These are phyloP conservation scores for Gastrolobium bilobum DNA, from an alignment of 306 rosid genomes.

Conservation along the genomic window DNA sequence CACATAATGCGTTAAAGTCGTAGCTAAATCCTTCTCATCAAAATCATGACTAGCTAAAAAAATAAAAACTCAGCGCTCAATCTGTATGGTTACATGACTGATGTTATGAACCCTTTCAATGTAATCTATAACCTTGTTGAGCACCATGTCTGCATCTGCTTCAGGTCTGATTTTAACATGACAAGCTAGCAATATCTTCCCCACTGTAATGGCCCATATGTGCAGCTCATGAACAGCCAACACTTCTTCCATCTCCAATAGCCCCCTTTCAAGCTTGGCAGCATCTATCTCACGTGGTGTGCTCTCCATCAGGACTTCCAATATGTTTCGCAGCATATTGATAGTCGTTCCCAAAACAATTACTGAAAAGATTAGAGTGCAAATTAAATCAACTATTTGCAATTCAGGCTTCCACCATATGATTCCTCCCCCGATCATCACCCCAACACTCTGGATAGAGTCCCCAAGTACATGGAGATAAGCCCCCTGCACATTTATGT, in stretches of 20 bases:
- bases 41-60: conserved; percentile 28
- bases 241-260: conserved; percentile 78
- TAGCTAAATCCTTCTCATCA: conserved; percentile 31
- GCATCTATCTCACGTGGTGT: conserved; percentile 85
- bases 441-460: conserved; percentile 78
- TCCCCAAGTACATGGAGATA: conserved; percentile 90
- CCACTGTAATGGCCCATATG: conserved; percentile 86
- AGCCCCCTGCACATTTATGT: conserved; percentile 79
- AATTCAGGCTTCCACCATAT: conserved; percentile 78
- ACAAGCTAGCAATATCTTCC: conserved; percentile 78
- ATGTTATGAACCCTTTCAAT: conserved; percentile 80
- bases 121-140: conserved; percentile 72
- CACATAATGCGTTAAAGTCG: conserved; percentile 29
- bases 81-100: conserved; percentile 81
- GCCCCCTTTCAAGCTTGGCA: conserved; percentile 66
- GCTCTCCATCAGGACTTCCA: conserved; percentile 86
- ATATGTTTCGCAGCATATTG: conserved; percentile 72
- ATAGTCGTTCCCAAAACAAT: conserved; percentile 78
- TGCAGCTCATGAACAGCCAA: conserved; percentile 85
- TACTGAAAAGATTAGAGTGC: conserved; percentile 73
- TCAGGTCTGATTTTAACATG: conserved; percentile 83
- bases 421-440: conserved; percentile 84
- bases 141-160: conserved; percentile 77
- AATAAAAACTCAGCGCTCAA: conserved; percentile 63
- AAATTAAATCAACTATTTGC: conserved; percentile 75